Percentiles rank a stretch among this genome's conserved stretches.
phyloP scores from a whole-genome alignment of 2,329 filamentous ascomycete species.

The Scopulariopsis brevicaulis region DNA sequence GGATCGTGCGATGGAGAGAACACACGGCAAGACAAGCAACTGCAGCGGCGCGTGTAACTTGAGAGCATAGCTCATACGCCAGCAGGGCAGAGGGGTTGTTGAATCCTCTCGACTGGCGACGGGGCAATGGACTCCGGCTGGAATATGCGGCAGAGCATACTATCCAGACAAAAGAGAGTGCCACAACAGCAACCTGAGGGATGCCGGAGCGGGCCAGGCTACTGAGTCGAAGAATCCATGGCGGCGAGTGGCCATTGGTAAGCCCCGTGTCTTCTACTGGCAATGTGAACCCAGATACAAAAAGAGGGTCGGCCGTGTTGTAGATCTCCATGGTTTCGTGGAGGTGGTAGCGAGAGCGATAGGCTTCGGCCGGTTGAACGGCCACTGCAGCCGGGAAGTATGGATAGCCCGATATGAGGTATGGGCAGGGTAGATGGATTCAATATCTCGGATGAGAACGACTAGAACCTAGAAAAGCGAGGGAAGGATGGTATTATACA shows the following conservation, averaged over 20 bases:
- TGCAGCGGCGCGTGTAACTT: constrained; percentile 24
- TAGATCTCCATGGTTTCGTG: background rate
- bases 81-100: constrained; percentile 6
- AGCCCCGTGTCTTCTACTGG: background rate
- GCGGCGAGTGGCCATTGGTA: background rate
- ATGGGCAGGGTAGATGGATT: background rate
- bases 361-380: background rate
- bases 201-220: background rate
- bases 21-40: constrained; percentile 26
- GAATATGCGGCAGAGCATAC: background rate
- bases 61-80: constrained; percentile 30
- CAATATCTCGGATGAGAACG: background rate
- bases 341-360: background rate
- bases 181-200: background rate
- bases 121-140: background rate
- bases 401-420: background rate
- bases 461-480: background rate
- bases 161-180: background rate
- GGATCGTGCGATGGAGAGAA: constrained; percentile 18
- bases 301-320: background rate
- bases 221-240: constrained; percentile 1
- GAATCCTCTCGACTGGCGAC: background rate
- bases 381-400: background rate
- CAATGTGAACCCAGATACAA: background rate
- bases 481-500: too few species aligned